Evolutionary conservation across 257 asterid genomes (phyloP).

Genomic region (Lavandula angustifolia): DNA sequence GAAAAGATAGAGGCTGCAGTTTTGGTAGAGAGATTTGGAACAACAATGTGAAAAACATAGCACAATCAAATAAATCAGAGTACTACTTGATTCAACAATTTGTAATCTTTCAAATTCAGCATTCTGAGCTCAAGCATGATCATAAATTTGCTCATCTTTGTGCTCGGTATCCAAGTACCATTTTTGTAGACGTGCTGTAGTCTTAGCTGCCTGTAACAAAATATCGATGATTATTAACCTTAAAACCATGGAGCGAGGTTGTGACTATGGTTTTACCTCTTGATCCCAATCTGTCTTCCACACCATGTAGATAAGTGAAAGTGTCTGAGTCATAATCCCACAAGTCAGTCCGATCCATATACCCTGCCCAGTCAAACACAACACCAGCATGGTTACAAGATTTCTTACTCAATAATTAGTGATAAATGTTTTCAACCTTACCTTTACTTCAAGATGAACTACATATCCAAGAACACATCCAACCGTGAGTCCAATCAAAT

Average conservation of each 20-base stretch:
- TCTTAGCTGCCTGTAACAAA: conserved; percentile 1
- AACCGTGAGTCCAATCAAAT: conserved; percentile 29
- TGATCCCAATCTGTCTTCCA: conserved; percentile 31
- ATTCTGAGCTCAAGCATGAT: conserved; percentile 28
- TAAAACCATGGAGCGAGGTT: too few species aligned
- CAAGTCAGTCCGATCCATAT: conserved; percentile 59
- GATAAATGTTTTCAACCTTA: neutral
- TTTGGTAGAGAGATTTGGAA: neutral
- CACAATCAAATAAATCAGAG: too few species aligned
- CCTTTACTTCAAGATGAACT: conserved; percentile 27
- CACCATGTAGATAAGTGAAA: conserved; percentile 45
- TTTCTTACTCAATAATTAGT: neutral
- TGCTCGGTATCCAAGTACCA: conserved; percentile 47
- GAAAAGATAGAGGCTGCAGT: neutral
- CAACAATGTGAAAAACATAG: too few species aligned
- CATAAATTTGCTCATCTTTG: conserved; percentile 25
- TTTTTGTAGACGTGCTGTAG: conserved; percentile 28
- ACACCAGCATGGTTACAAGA: neutral
- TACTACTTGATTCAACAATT: too few species aligned
- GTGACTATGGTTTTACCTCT: conserved; percentile 28
- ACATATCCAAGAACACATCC: conserved; percentile 34
- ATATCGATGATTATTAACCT: too few species aligned
- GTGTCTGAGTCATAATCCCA: conserved; percentile 45
- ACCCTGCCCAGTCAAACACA: conserved; percentile 36
- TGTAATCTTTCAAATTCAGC: too few species aligned